A percentile compares a stretch with the other conserved stretches of the same genome.
phyloP scores from a whole-genome alignment of 192 early-diverging fungal genomes.

The Funneliformis mosseae region DNA sequence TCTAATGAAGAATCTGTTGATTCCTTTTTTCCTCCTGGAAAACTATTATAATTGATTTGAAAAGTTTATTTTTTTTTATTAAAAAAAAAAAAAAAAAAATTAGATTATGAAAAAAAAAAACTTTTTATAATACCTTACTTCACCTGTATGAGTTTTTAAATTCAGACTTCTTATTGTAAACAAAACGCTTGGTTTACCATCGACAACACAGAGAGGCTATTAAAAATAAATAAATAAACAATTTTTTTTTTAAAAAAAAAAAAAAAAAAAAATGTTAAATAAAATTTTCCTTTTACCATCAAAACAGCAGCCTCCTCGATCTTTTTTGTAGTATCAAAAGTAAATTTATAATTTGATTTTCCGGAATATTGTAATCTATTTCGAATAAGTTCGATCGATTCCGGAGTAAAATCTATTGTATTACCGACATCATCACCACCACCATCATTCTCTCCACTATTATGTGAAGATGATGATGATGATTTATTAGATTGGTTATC shows the following conservation, averaged over 20 bases:
- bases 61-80: not conserved
- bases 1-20: slow-evolving; percentile 54
- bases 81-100: slow-evolving; percentile 11
- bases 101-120: not conserved
- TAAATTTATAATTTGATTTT: slow-evolving; percentile 11
- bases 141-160: slow-evolving; percentile 75
- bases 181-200: slow-evolving; percentile 65
- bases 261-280: too few relatives aligned
- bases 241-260: not conserved
- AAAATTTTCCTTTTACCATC: too few relatives aligned
- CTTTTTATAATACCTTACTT: slow-evolving; percentile 59
- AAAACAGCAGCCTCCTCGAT: slow-evolving; percentile 6
- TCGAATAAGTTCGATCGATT: not conserved
- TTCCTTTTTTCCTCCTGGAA: slow-evolving; percentile 79
- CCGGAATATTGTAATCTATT: not conserved
- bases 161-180: slow-evolving; percentile 73
- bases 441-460: not conserved
- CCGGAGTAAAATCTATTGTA: not conserved
- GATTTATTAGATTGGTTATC: not conserved
- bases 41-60: slow-evolving; percentile 42
- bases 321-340: not conserved
- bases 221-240: not conserved
- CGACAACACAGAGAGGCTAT: slow-evolving; percentile 63
- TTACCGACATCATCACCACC: not conserved
- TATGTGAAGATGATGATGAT: not conserved